Conservation (phyloP, 495 filamentous ascomycete species). For the Trichocladium antarcticum region DNA sequence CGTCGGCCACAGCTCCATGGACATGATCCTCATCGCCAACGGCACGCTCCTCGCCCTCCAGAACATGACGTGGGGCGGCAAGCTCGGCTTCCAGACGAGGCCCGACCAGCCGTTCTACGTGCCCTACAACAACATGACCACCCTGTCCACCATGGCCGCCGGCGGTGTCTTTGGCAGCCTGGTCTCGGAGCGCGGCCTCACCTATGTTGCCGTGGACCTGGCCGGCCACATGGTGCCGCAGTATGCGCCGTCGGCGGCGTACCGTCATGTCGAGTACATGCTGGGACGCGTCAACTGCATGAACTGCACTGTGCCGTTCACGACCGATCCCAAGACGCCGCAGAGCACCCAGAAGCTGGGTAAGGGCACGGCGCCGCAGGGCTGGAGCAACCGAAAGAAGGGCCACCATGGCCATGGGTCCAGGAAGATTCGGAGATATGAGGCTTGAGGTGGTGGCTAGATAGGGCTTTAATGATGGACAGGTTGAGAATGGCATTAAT, state of each 20-base stretch:
- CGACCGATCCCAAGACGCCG: constrained; percentile 10
- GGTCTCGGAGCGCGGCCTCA: constrained; percentile 58
- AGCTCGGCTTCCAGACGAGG: constrained; percentile 51
- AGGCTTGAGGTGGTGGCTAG: not conserved
- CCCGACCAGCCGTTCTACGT: constrained; percentile 54
- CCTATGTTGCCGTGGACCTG: constrained; percentile 48
- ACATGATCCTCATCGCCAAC: constrained; percentile 50
- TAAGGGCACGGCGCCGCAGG: constrained; percentile 22
- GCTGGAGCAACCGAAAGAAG: constrained; percentile 16
- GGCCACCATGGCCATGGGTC: not conserved
- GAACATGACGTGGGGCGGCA: constrained; percentile 76
- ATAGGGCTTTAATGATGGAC: too few species aligned
- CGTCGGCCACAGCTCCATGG: constrained; percentile 53
- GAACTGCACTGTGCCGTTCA: constrained; percentile 26
- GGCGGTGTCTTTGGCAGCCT: constrained; percentile 50
- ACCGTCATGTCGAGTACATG: constrained; percentile 57
- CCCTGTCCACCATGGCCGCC: constrained; percentile 31
- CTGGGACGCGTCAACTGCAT: constrained; percentile 46
- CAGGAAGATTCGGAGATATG: not conserved
- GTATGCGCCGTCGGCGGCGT: constrained; percentile 51
- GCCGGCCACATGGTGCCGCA: constrained; percentile 57
- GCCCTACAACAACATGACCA: constrained; percentile 44
- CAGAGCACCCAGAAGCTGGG: constrained; percentile 21
- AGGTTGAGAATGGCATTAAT: not conserved
- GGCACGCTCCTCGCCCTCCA: constrained; percentile 64